A percentile compares a stretch with the other conserved stretches of the same genome.
Conservation (phyloP, 2,329 filamentous ascomycete genomes). For the Clathrospora elynae region DNA sequence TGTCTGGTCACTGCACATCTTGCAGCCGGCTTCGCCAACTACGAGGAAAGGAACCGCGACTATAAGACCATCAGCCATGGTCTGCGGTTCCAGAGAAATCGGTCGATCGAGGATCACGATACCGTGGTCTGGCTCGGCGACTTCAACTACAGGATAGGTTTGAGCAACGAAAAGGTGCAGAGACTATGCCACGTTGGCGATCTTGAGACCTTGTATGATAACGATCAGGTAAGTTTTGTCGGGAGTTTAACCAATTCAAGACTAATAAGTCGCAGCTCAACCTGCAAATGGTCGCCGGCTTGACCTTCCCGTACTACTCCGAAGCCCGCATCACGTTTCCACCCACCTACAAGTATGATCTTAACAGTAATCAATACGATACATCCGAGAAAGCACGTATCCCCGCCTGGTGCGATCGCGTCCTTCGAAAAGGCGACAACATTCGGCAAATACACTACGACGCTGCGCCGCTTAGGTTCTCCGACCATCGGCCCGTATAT, state of each 20-base stretch:
- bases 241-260: not conserved
- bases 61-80: constrained; percentile 88
- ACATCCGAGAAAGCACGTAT: constrained; percentile 94
- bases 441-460: constrained; percentile 83
- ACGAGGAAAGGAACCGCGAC: constrained; percentile 92
- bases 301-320: constrained; percentile 88
- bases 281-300: constrained; percentile 91
- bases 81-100: constrained; percentile 86
- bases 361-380: constrained; percentile 87
- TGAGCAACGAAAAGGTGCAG: constrained; percentile 77
- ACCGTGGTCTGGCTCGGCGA: constrained; percentile 91
- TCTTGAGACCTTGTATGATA: constrained; percentile 80
- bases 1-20: constrained; percentile 97
- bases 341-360: constrained; percentile 95
- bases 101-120: constrained; percentile 89
- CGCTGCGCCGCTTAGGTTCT: constrained; percentile 81
- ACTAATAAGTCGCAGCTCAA: constrained; percentile 67
- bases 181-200: constrained; percentile 74
- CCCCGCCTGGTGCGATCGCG: constrained; percentile 95
- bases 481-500: constrained; percentile 95
- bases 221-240: constrained; percentile 73
- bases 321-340: constrained; percentile 86
- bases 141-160: constrained; percentile 96
- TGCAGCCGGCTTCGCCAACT: constrained; percentile 94
- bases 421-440: constrained; percentile 83